Evolutionary conservation across 2,329 filamentous ascomycete genomes (phyloP), one percentile per base, ranked within the genome.

Genomic region (Nakataea oryzae): DNA sequence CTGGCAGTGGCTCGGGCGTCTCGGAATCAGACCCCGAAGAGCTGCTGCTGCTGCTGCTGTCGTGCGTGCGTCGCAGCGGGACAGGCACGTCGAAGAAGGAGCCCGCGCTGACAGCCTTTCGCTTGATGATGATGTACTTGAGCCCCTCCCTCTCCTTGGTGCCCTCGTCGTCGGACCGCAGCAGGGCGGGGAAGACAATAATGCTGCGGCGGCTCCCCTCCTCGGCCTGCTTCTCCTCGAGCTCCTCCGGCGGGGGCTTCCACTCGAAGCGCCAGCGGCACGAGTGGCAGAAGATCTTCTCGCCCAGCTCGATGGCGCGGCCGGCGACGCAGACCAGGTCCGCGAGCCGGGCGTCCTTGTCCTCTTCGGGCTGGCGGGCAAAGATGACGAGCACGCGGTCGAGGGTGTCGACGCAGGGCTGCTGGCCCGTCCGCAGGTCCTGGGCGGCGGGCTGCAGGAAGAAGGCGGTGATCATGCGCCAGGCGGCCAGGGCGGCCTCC

Each of bases 381-480:
- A 62, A 62, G n/a, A 58, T 29, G 28, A 32, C 12, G 6, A 62
- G 61, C 30, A 56, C 30, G 1, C 47, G 57, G 34, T 59, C 57
- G 21, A 62, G 61, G 4, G 50, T 54, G 41, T 54, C 47, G 41
- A 58, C 55, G 34, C 32, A 59, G 11, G 61, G 57, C n/a, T 62
- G 54, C 24, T 41, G 21, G 12, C 26, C 12, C 13, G 32, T 26
- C 21, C 54, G 61, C 24, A 47, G 56, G 17, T 59, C 57, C 47
- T 59, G 57, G n/a, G 61, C 57, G 47, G 47, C 57, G 6, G 61
- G 61, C 26, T 58, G 57, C 14, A 62, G 61, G 57, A 62, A 62
- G 57, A 59, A 62, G 7, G 61, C 61, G 9, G 61, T 62, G 30
- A 62, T 62, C 57, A 59, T 62, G 34, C 61, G 41, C 61, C 61